A percentile compares a stretch with the other conserved stretches of the same genome.
phyloP scores from a whole-genome alignment of 2,329 filamentous ascomycete species.

The Xylariaceae sp. region DNA sequence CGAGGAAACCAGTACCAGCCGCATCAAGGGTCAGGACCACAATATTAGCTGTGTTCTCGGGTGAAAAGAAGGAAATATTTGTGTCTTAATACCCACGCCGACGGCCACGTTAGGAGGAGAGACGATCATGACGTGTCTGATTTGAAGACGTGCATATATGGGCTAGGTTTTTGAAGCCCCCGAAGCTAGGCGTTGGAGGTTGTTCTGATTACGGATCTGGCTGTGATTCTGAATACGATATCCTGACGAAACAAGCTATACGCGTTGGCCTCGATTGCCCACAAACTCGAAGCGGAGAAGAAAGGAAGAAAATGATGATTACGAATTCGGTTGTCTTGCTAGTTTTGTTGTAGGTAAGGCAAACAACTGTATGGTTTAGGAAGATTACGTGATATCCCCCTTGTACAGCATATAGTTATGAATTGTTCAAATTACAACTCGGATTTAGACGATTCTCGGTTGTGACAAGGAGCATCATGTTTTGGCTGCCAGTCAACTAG shows the following conservation, averaged over 20 bases:
- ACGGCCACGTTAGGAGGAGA: not conserved
- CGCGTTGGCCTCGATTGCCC: not conserved
- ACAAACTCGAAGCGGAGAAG: no score
- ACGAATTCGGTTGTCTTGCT: not conserved
- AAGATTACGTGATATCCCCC: not conserved
- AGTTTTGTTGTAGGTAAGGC: not conserved
- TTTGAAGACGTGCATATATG: not conserved
- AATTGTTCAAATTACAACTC: not conserved
- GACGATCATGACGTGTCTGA: not conserved
- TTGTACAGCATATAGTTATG: not conserved
- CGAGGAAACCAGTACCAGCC: constrained; percentile 2
- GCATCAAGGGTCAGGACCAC: not conserved
- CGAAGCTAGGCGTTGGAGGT: not conserved
- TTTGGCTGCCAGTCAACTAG: no score
- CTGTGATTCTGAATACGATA: not conserved
- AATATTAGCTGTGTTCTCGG: not conserved
- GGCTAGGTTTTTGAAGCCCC: not conserved
- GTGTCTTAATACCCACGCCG: not conserved
- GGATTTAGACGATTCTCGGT: not conserved
- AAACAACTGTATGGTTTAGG: not conserved
- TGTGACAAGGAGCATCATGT: no score
- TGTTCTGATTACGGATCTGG: not conserved
- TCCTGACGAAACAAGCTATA: not conserved
- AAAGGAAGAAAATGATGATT: not conserved
- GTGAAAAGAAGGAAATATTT: not conserved